Base-by-base conservation (phyloP, 495 filamentous ascomycete species). In the Penicillium cinerascens region DNA sequence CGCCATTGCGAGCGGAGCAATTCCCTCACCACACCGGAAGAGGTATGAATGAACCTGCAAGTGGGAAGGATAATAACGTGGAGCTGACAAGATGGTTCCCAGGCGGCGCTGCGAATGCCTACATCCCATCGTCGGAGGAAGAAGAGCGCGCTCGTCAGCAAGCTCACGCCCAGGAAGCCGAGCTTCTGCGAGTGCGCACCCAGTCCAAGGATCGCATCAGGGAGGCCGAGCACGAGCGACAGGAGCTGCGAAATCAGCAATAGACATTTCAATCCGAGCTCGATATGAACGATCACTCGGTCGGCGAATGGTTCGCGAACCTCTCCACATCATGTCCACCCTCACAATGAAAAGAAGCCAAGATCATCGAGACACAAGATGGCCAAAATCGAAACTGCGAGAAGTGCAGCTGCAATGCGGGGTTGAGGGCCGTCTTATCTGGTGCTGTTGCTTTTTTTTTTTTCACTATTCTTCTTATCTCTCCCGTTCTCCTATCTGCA, bases 81-180 rank as follows among this genome's bases (percentile, higher is more conserved):
- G 29, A 15, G 26, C 44, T 56, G 48, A 56, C 23, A 1, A 18
- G 6, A n/a, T 45, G n/a, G 26, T 3, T 18, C 22, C n/a, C 25
- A 77, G 74, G 74, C 44, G 74, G 74, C 22, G 72, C 60, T 16
- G 74, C 74, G 20, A 77, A 77, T 51, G 68, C 70, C 7, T 75
- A 71, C 35, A 70, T 73, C 47, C 72, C 74, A 22, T 52, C 67
- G 1, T 26, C 60, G 4, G 70, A 72, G 49, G 72, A 73, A 51
- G 71, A 76, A 50, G 64, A 70, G 52, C 55, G 41, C 23, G 67
- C 51, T 20, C 54, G 58, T 22, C 49, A 54, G 46, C 62, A 73
- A 23, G 66, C 51, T 23, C 54, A 55, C 23, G 50, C 52, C 40
- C 62, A 73, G 52, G 71, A 71, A 47, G 68, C 65, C 26, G 63